Percentiles rank a stretch among this genome's conserved stretches.
Conservation (phyloP, 805 yeast genomes). For the Wickerhamomyces bisporus region DNA sequence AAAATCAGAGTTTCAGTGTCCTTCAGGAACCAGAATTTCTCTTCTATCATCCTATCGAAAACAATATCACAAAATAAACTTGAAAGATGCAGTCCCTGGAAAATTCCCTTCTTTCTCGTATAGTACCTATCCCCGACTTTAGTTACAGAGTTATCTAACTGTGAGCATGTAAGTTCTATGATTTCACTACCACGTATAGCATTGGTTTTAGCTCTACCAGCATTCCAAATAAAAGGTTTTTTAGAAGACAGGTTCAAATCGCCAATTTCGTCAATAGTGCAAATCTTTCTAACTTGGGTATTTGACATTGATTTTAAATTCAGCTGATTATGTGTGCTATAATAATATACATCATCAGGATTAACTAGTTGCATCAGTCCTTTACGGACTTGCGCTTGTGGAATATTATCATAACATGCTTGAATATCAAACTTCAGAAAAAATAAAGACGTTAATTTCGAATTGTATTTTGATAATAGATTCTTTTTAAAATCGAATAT, state of each 20-base stretch:
- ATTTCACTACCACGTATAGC: constrained; percentile 40
- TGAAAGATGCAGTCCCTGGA: constrained; percentile 81
- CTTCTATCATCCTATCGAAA: constrained; percentile 54
- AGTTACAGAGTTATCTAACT: constrained; percentile 47
- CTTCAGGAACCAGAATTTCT: constrained; percentile 18
- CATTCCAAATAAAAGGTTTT: neutral
- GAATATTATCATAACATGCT: constrained; percentile 72
- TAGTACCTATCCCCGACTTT: constrained; percentile 32
- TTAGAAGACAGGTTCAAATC: neutral
- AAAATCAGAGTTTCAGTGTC: constrained; percentile 36
- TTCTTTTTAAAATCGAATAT: constrained; percentile 34
- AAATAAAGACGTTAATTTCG: constrained; percentile 33
- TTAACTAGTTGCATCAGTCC: constrained; percentile 29
- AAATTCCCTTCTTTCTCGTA: constrained; percentile 62
- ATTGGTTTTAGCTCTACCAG: constrained; percentile 2
- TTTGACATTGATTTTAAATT: constrained; percentile 27
- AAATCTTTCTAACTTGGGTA: constrained; percentile 21
- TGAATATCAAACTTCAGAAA: constrained; percentile 71
- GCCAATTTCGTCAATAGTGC: neutral
- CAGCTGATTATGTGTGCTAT: constrained; percentile 4
- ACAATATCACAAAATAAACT: constrained; percentile 68
- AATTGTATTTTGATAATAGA: constrained; percentile 14
- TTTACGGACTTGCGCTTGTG: constrained; percentile 37
- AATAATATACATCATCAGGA: constrained; percentile 12
- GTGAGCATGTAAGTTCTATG: constrained; percentile 40